A percentile compares a stretch with the other conserved stretches of the same genome.
Evolutionary conservation across 306 rosid species (phyloP).

Genomic region (Herpetospermum pedunculosum): DNA sequence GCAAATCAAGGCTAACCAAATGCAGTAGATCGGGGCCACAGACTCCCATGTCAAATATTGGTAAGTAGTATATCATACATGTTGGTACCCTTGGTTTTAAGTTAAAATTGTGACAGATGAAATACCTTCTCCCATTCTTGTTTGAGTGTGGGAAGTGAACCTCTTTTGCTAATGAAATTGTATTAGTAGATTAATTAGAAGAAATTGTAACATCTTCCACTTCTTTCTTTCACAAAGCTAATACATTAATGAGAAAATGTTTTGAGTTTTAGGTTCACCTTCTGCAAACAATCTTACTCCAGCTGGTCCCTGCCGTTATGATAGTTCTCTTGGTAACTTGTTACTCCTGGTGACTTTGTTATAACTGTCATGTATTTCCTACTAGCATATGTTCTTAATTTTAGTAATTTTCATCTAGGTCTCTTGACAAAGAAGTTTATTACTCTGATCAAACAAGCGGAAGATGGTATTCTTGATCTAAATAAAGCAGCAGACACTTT

Average conservation of each 20-base stretch:
- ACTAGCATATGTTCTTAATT: neutral
- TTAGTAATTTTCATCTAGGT: constrained; percentile 31
- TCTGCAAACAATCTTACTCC: constrained; percentile 72
- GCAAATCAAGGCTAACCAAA: constrained; percentile 66
- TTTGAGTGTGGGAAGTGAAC: neutral
- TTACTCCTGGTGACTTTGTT: constrained; percentile 5
- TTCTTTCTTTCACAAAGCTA: neutral
- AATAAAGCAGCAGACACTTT: constrained; percentile 94
- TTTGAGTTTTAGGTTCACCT: constrained; percentile 67
- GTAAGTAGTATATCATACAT: constrained; percentile 30
- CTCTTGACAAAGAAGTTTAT: constrained; percentile 90
- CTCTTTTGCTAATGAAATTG: neutral
- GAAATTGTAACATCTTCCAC: neutral
- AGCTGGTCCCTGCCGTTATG: constrained; percentile 96
- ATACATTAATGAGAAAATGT: neutral
- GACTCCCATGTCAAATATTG: constrained; percentile 60
- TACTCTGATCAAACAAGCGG: constrained; percentile 85
- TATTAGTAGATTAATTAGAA: neutral
- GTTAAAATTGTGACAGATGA: neutral
- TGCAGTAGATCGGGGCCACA: constrained; percentile 61
- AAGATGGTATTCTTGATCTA: constrained; percentile 60
- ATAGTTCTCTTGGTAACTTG: constrained; percentile 80
- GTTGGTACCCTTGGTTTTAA: neutral
- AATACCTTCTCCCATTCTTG: neutral
- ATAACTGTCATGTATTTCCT: neutral